These are phyloP conservation scores for Brettanomyces nanus DNA, from an alignment of 805 yeast species.

Conservation along the genomic window DNA sequence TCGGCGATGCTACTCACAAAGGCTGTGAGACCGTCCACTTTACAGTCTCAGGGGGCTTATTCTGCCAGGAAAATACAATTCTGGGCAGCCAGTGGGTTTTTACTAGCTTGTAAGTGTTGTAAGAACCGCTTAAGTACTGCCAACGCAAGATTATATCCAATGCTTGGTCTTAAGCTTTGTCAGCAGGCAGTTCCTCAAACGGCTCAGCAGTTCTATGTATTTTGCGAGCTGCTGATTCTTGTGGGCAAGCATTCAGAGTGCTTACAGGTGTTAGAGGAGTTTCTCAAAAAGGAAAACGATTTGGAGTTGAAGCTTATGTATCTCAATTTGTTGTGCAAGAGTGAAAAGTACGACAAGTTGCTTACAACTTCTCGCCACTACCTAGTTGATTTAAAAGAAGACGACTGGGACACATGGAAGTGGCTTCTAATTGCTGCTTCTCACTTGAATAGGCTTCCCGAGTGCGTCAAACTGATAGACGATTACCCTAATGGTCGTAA, in stretches of 20 bases:
- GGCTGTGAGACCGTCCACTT: constrained; percentile 13
- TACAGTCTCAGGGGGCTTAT: constrained; percentile 1
- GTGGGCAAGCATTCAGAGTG: constrained; percentile 29
- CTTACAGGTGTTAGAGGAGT: constrained; percentile 22
- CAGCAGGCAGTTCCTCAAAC: constrained; percentile 42
- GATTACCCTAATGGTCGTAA: constrained; percentile 41
- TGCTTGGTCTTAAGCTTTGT: constrained; percentile 51
- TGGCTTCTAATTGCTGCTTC: constrained; percentile 38
- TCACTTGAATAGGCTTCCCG: constrained; percentile 26
- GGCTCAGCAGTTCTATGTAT: constrained; percentile 62
- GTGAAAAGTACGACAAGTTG: constrained; percentile 37
- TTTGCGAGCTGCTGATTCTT: constrained; percentile 39
- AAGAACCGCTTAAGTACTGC: constrained; percentile 31
- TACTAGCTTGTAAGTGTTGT: constrained; percentile 29
- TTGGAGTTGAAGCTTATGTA: constrained; percentile 55
- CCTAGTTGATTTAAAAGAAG: constrained; percentile 42
- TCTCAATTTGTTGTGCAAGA: constrained; percentile 36
- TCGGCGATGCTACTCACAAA: constrained; percentile 38
- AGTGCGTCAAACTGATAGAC: constrained; percentile 24
- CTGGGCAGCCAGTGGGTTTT: constrained; percentile 51
- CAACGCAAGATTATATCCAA: constrained; percentile 46
- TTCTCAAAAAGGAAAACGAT: constrained; percentile 36
- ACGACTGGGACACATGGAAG: constrained; percentile 77
- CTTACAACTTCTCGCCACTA: constrained; percentile 31
- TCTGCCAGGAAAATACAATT: constrained; percentile 31